Percentiles rank a stretch among this genome's conserved stretches.
Evolutionary conservation across 2,329 filamentous ascomycete genomes (phyloP).

Genomic region (Emergomyces pasteurianus): DNA sequence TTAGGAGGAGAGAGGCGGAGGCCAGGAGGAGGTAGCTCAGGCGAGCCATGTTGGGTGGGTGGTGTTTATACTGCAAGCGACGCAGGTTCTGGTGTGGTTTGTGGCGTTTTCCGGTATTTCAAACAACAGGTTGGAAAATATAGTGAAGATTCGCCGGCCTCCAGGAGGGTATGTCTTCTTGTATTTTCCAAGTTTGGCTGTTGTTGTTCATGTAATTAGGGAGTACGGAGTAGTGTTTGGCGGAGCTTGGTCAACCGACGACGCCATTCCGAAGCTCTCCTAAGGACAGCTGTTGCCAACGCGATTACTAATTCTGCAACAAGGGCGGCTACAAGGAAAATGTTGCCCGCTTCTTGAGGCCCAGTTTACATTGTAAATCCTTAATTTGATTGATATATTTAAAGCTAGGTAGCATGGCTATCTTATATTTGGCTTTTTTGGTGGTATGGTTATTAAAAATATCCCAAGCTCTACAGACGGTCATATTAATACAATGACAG

Average conservation of each 20-base stretch:
- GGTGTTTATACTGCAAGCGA: neutral
- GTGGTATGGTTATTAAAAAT: neutral
- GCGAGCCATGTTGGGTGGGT: slow-evolving; percentile 30
- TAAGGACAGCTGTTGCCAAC: slow-evolving; percentile 6
- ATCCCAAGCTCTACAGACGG: neutral
- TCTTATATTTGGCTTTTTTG: neutral
- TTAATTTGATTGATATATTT: neutral
- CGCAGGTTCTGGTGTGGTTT: no score
- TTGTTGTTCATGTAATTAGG: neutral
- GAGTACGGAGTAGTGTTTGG: no score
- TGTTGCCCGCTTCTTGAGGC: neutral
- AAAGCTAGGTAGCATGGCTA: neutral
- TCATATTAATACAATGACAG: neutral
- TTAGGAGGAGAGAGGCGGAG: slow-evolving; percentile 34
- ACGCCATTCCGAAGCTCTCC: neutral
- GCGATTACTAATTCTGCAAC: neutral
- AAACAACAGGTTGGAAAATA: neutral
- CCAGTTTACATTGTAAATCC: neutral
- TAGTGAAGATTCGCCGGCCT: neutral
- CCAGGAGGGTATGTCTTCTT: neutral
- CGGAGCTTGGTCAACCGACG: neutral
- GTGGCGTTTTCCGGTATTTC: neutral
- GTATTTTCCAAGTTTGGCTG: neutral
- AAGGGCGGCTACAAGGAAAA: neutral
- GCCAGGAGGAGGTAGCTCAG: slow-evolving; percentile 35